Evolutionary conservation across 148 eudicot species (phyloP).

Genomic region (Limonium bicolor): DNA sequence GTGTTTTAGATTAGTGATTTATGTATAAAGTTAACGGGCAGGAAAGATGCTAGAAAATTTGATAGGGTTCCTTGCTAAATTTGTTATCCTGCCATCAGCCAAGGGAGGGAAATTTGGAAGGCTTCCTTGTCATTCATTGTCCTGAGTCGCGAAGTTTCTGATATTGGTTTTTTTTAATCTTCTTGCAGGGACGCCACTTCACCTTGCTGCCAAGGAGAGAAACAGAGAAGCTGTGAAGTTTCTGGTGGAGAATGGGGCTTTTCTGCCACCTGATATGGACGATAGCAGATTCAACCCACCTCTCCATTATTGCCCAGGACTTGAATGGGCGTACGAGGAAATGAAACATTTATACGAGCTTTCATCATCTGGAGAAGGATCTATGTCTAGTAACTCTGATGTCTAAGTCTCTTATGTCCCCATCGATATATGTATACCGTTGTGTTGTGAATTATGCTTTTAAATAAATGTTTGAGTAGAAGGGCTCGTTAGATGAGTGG

Average conservation of each 20-base stretch:
- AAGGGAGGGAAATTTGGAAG: background rate
- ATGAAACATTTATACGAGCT: slow-evolving; percentile 46
- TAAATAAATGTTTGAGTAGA: no score
- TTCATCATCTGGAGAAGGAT: slow-evolving; percentile 42
- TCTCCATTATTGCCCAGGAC: slow-evolving; percentile 87
- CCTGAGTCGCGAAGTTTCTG: no score
- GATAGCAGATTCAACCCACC: slow-evolving; percentile 95
- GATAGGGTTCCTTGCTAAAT: background rate
- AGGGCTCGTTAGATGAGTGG: no score
- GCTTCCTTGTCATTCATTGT: no score
- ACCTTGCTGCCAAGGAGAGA: slow-evolving; percentile 81
- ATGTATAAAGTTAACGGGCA: no score
- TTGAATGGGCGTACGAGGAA: slow-evolving; percentile 98
- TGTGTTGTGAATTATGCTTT: no score
- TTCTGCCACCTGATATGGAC: slow-evolving; percentile 75
- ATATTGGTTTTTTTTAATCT: no score
- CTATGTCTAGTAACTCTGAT: slow-evolving; percentile 49
- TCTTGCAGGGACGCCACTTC: slow-evolving; percentile 89
- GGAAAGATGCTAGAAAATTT: no score
- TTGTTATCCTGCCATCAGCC: background rate
- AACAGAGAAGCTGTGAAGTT: slow-evolving; percentile 72
- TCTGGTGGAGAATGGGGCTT: slow-evolving; percentile 86
- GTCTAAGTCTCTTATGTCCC: slow-evolving; percentile 19
- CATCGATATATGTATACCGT: no score
- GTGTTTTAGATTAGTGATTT: no score